A percentile compares a stretch with the other conserved stretches of the same genome.
These are phyloP conservation scores for Caryopteris hybrid DNA, from an alignment of 305 asterid genomes.

Conservation along the genomic window DNA sequence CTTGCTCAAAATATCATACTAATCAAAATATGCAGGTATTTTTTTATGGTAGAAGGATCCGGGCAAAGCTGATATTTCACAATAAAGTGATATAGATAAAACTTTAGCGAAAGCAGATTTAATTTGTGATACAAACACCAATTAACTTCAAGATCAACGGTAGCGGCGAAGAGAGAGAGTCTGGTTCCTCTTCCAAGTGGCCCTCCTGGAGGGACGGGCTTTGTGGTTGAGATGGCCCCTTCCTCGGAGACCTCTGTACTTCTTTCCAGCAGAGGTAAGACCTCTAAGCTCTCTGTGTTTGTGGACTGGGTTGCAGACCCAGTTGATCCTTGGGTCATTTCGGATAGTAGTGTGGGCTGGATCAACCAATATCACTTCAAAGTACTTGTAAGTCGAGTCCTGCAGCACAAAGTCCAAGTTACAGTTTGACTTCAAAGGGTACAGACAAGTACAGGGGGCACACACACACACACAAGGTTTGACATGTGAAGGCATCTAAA, in stretches of 20 bases:
- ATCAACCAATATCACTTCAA: constrained; percentile 37
- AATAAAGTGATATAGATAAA: neutral
- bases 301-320: constrained; percentile 34
- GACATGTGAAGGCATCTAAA: neutral
- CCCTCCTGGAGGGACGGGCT: constrained; percentile 40
- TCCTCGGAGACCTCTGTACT: constrained; percentile 36
- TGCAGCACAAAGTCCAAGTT: neutral
- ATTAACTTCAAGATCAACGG: constrained; percentile 1
- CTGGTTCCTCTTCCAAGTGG: constrained; percentile 43
- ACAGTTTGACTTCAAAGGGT: neutral
- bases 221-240: constrained; percentile 39
- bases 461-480: too few relatives aligned
- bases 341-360: constrained; percentile 33
- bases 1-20: too few relatives aligned
- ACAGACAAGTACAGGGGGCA: neutral
- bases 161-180: constrained; percentile 33
- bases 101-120: neutral
- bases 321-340: constrained; percentile 41
- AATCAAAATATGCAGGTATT: too few relatives aligned
- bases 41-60: too few relatives aligned
- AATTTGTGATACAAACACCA: neutral
- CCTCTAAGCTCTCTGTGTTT: constrained; percentile 31
- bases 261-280: constrained; percentile 32
- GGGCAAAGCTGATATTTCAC: too few relatives aligned
- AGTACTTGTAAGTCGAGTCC: constrained; percentile 24